phyloP scores from a whole-genome alignment of 2,329 filamentous ascomycete genomes.

The Trichoderma asperellum region DNA sequence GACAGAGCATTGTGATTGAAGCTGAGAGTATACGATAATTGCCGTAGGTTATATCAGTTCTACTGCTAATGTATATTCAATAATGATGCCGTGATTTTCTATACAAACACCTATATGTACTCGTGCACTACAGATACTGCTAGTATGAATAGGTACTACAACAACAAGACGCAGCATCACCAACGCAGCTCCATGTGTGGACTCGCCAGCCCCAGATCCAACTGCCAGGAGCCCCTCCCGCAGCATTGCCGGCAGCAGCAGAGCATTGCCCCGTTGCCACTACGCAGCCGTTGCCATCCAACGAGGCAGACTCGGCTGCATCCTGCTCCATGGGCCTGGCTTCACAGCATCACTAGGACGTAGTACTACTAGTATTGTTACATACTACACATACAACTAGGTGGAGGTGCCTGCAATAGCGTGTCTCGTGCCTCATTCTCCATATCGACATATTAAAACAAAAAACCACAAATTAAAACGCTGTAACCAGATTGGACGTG shows the following conservation, averaged over 20 bases:
- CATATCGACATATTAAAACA: background rate
- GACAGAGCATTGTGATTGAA: background rate
- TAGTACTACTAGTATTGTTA: no score
- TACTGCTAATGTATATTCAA: no score
- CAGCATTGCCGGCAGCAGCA: background rate
- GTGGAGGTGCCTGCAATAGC: background rate
- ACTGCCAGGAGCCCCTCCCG: background rate
- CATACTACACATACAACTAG: background rate
- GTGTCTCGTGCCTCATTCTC: background rate
- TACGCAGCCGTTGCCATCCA: background rate
- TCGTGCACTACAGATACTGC: no score
- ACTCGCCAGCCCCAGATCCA: background rate
- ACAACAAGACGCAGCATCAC: background rate
- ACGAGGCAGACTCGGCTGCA: background rate
- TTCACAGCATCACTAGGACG: background rate
- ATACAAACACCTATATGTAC: no score
- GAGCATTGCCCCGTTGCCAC: background rate
- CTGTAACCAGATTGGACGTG: slow-evolving; percentile 5
- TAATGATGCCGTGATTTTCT: no score
- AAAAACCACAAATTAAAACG: background rate
- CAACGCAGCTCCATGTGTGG: background rate
- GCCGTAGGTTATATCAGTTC: background rate
- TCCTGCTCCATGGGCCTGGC: background rate
- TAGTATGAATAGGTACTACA: no score
- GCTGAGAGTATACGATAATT: background rate